Base-by-base conservation (phyloP, 306 rosid species). In the Casuarina cunninghamiana region DNA sequence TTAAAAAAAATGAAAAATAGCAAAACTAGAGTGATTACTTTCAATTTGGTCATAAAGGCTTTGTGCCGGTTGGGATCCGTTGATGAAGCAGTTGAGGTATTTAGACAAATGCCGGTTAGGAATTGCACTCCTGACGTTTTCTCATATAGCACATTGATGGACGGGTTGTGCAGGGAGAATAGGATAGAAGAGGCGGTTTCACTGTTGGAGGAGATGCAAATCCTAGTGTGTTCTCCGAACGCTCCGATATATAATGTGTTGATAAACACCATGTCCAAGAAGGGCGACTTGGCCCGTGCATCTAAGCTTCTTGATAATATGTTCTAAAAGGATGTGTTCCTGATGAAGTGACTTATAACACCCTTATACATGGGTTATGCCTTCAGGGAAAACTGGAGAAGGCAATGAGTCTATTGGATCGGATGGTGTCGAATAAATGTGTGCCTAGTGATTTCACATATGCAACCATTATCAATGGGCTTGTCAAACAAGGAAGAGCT, bases 251-350 rank as follows among this genome's bases (percentile, higher is more conserved):
- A 82, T 79, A 95, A 95, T 77, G 97, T 91, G 74, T 86, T 95
- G 86, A 95, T 95, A 46, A 85, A 86, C 71, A 93, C 97, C 5
- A 62, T 91, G 81, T 91, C 97, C 84, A 92, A 86, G 86, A 83
- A 88, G 69, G 97, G 96, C 53, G 97, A 95, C 82, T 79, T 95
- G 77, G 83, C 9, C 1, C 98, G 89, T n/a, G 97, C 96, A 0
- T 82, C 90, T 10, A 92, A 95, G 87, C 93, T 95, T 6, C 86
- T 95, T 71, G 97, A 95, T 84, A 91, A 95, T 78, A 95, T 95
- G 98, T 80, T 86, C 97, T 95, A n/a, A 95, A 95, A 83, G 98
- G 96, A 39, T 90, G 98, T 82, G 79, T 79, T 35, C 98, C 98
- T 0, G 92, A 90, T 81, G 97, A 90, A 63, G 93, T 88, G 70